These are phyloP conservation scores for Arthrobotrys pseudoclavata DNA, from an alignment of 2,329 filamentous ascomycete genomes.

Conservation along the genomic window DNA sequence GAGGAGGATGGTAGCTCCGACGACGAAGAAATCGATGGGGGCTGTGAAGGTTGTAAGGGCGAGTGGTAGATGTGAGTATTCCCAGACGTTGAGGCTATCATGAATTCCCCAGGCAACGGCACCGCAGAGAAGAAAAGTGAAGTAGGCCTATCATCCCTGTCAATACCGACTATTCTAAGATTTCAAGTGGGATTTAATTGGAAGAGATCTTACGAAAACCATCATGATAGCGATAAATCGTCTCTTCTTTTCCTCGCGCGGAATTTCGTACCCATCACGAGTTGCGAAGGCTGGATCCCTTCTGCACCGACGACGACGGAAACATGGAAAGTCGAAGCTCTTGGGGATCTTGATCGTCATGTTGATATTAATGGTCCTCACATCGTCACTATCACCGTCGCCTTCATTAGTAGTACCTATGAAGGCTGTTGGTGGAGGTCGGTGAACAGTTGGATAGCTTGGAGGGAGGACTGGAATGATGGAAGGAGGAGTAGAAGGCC, in stretches of 20 bases:
- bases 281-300: neutral
- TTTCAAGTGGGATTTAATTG: neutral
- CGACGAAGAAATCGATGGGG: conserved; percentile 34
- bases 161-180: neutral
- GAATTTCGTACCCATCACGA: conserved; percentile 8
- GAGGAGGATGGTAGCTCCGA: conserved; percentile 22
- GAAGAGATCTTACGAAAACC: conserved; percentile 25
- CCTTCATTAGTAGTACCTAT: conserved; percentile 2
- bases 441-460: conserved; percentile 25
- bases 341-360: conserved; percentile 52
- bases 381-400: conserved; percentile 28
- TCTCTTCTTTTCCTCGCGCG: conserved; percentile 22
- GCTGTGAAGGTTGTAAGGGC: conserved; percentile 37
- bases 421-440: conserved; percentile 24
- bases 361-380: conserved; percentile 56
- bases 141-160: conserved; percentile 27
- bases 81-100: conserved; percentile 7
- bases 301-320: conserved; percentile 33
- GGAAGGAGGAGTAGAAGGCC: neutral
- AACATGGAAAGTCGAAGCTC: conserved; percentile 40
- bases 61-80: conserved; percentile 21
- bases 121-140: conserved; percentile 46
- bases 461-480: neutral
- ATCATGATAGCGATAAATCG: conserved; percentile 32
- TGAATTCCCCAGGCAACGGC: conserved; percentile 31